These are phyloP conservation scores for Acacia melanoxylon DNA, from an alignment of 306 rosid genomes.

Conservation along the genomic window DNA sequence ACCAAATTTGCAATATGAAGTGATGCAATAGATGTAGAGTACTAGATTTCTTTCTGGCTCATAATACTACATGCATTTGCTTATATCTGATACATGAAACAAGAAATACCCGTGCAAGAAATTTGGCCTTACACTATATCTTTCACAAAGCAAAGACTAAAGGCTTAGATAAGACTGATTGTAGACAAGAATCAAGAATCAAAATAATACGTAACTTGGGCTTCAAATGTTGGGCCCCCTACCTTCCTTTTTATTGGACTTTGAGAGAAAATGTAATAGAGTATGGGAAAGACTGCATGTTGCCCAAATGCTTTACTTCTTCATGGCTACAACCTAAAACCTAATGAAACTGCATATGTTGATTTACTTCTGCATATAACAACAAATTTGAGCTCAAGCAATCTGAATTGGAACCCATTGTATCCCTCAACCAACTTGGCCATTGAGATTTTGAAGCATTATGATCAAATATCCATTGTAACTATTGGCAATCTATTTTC, in stretches of 20 bases:
- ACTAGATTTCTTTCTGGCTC: background rate
- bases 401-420: background rate
- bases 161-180: background rate
- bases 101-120: background rate
- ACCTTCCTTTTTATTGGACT: background rate
- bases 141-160: background rate
- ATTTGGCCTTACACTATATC: background rate
- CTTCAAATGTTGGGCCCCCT: background rate
- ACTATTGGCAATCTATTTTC: background rate
- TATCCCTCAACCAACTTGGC: background rate
- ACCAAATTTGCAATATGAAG: background rate
- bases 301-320: background rate
- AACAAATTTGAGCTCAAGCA: background rate
- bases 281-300: background rate
- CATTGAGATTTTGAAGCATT: background rate
- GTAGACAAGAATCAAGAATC: background rate
- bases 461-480: too few relatives aligned
- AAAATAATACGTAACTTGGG: background rate
- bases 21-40: background rate
- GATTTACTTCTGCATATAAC: background rate
- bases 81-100: background rate
- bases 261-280: background rate
- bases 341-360: too few relatives aligned
- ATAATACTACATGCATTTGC: background rate
- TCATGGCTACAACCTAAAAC: too few relatives aligned